Percentiles rank a stretch among this genome's conserved stretches.
phyloP scores from a whole-genome alignment of 1,284 basidiomycete genomes.

The Vanrija humicola region DNA sequence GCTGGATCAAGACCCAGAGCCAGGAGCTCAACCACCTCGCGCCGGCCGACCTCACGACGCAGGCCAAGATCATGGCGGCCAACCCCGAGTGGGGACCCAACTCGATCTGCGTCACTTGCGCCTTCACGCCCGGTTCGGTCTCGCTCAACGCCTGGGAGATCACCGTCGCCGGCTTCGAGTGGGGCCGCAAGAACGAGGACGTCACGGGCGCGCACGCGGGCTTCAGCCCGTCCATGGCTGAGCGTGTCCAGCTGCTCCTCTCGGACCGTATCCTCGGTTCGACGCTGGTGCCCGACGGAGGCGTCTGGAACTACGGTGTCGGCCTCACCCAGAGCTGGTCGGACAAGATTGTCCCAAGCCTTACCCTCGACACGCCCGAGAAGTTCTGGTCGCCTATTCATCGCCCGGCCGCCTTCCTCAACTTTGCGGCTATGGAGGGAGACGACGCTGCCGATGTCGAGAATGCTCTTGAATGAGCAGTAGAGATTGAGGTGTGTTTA shows the following conservation, averaged over 20 bases:
- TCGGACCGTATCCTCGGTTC: slow-evolving; percentile 90
- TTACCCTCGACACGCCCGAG: slow-evolving; percentile 85
- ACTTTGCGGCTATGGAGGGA: slow-evolving; percentile 80
- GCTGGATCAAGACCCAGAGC: slow-evolving; percentile 96
- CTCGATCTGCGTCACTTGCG: slow-evolving; percentile 87
- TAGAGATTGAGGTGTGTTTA: not conserved
- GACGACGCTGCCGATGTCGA: slow-evolving; percentile 85
- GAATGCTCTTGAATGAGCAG: slow-evolving; percentile 54
- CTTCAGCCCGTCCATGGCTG: slow-evolving; percentile 97
- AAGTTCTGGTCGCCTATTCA: slow-evolving; percentile 96
- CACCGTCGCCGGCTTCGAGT: slow-evolving; percentile 90
- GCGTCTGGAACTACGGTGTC: slow-evolving; percentile 90
- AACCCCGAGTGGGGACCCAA: slow-evolving; percentile 93
- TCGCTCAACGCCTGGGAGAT: slow-evolving; percentile 89
- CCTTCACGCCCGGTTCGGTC: slow-evolving; percentile 97
- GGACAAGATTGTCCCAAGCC: slow-evolving; percentile 73
- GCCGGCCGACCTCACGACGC: slow-evolving; percentile 89
- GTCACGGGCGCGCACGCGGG: slow-evolving; percentile 80
- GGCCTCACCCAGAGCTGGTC: slow-evolving; percentile 90
- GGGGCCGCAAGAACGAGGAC: slow-evolving; percentile 91
- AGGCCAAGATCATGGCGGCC: slow-evolving; percentile 93
- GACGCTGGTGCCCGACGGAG: slow-evolving; percentile 85
- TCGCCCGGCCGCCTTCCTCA: slow-evolving; percentile 80
- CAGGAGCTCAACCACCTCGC: slow-evolving; percentile 89
- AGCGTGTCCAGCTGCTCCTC: slow-evolving; percentile 87